Base-by-base conservation (phyloP, 2,329 filamentous ascomycete species). In the Neofusicoccum parvum region DNA sequence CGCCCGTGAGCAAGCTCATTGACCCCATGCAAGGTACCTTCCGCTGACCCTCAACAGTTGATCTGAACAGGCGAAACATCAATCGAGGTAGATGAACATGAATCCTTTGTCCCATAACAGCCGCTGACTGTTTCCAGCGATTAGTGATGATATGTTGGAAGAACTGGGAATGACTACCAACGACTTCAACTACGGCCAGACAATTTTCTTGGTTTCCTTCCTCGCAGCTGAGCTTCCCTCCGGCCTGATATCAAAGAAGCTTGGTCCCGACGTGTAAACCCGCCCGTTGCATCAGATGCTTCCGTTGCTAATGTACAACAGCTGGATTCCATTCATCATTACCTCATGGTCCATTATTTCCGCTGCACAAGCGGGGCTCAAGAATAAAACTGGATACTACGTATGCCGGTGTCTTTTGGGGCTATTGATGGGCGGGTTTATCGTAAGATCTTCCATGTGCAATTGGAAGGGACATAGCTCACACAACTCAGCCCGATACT, bases 341-440 rank as follows among this genome's bases (percentile, higher is more conserved):
- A 68, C 66, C 11, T n/a, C 67, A 2, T 69, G 67, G 66, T 59
- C 49, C 10, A 67, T 65, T 3, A 58, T 69, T 17, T 66, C 63
- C 15, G 64, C 66, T 14, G 45, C 56, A 1, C 67, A 70, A 41
- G 62, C 67, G 9, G 62, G 59, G 11, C 39, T 70, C 2, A 69
- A 39, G 23, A 66, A 59, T 11, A 54, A 59, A n/a, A 46, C 50
- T 0, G 64, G 66, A 12, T 70, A 66, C n/a, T 65, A 56, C 14
- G 65, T 65, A 3, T 65, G 49, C n/a, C 64, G 68, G 62, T 73
- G 81, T 20, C 78, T 83, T 1, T 73, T 86, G 0, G 84, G 82
- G 4, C 73, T 87, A 2, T 77, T 86, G 60, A 81, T 85, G 73
- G 86, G 86, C 23, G 86, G 86, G 1, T 86, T 86, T 65, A 86